Evolutionary conservation across 179 eudicot genomes (phyloP).

Genomic region (Spinacia oleracea): DNA sequence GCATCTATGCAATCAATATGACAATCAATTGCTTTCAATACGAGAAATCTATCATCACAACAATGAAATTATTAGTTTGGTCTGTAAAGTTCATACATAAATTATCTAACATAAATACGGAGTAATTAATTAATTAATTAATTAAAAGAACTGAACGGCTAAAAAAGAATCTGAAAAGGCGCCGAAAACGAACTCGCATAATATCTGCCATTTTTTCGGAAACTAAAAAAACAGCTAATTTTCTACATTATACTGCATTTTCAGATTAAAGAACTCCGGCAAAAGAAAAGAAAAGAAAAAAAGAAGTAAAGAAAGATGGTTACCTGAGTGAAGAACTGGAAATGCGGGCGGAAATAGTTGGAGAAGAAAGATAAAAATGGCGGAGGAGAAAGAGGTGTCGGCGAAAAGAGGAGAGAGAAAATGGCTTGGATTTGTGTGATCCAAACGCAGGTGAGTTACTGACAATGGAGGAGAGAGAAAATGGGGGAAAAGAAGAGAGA

Average conservation of each 20-base stretch:
- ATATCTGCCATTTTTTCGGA: slow-evolving; percentile 27
- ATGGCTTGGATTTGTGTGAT: slow-evolving; percentile 1
- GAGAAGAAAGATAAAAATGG: background rate
- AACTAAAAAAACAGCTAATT: slow-evolving; percentile 4
- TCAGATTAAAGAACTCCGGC: background rate
- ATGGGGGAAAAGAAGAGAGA: slow-evolving; percentile 9
- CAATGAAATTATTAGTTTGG: background rate
- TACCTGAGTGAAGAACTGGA: slow-evolving; percentile 6
- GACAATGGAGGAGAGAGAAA: slow-evolving; percentile 25
- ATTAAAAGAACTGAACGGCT: background rate
- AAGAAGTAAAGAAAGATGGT: background rate
- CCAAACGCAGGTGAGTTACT: background rate
- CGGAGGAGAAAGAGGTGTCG: background rate
- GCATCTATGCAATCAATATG: slow-evolving; percentile 10
- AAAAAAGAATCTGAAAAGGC: slow-evolving; percentile 1
- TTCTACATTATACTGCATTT: background rate
- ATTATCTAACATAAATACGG: background rate
- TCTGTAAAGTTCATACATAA: background rate
- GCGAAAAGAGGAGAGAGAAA: background rate
- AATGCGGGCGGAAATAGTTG: slow-evolving; percentile 8
- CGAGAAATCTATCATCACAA: background rate
- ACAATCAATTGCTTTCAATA: background rate
- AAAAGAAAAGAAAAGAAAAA: background rate
- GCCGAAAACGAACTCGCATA: slow-evolving; percentile 1
- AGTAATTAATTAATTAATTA: background rate